Evolutionary conservation across 2,329 filamentous ascomycete genomes (phyloP).

Genomic region (Fusarium dlaminii): DNA sequence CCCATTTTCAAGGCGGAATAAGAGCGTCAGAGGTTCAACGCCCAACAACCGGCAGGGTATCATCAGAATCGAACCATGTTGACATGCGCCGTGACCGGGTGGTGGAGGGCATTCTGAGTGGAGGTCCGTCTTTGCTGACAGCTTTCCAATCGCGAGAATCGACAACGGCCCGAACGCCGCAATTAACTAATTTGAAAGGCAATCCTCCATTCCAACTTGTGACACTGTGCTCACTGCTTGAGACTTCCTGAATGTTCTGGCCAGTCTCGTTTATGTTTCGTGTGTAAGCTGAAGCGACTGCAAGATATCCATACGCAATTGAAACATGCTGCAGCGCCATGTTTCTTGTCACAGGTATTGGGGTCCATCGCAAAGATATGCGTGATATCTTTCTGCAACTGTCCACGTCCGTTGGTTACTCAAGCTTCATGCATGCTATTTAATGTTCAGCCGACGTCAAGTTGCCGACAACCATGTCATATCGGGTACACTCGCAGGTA

Average conservation of each 20-base stretch:
- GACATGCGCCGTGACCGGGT: constrained; percentile 22
- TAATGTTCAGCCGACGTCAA: constrained; percentile 4
- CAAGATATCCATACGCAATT: not conserved
- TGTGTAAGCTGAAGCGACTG: not conserved
- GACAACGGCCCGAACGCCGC: constrained; percentile 30
- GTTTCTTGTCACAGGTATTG: constrained; percentile 6
- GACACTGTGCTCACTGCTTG: constrained; percentile 12
- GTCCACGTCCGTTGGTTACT: not conserved
- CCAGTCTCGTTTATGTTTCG: not conserved
- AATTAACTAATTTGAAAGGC: not conserved
- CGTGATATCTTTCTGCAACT: not conserved
- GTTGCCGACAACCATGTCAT: not conserved
- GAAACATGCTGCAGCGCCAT: constrained; percentile 6
- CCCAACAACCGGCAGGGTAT: constrained; percentile 24
- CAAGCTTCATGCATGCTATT: constrained; percentile 26
- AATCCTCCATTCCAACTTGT: constrained; percentile 10
- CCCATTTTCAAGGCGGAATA: not conserved
- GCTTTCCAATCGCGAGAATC: constrained; percentile 2
- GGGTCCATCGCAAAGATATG: not conserved
- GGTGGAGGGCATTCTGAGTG: constrained; percentile 16
- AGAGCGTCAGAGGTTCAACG: not conserved
- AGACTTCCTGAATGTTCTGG: not conserved
- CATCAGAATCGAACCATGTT: constrained; percentile 30
- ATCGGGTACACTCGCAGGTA: not conserved
- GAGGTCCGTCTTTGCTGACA: constrained; percentile 26